phyloP scores from a whole-genome alignment of 2,329 filamentous ascomycete species.

The Coleophoma eucalyptorum region DNA sequence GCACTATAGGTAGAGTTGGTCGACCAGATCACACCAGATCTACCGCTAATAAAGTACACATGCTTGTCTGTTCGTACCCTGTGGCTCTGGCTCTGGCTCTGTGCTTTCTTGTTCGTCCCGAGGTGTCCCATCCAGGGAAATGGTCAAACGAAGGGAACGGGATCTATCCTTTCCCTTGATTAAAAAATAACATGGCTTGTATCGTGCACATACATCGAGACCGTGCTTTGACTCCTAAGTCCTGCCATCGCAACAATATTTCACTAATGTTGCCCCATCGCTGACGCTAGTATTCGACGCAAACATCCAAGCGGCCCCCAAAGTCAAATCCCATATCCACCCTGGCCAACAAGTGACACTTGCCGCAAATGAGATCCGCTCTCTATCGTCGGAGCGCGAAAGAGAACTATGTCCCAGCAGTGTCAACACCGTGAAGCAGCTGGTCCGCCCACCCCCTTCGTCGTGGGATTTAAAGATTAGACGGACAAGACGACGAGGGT shows the following conservation, averaged over 20 bases:
- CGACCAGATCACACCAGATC: too few relatives aligned
- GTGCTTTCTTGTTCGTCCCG: background rate
- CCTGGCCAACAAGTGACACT: background rate
- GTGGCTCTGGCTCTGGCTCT: background rate
- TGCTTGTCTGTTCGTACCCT: background rate
- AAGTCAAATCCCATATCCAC: background rate
- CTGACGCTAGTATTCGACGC: conserved; percentile 12
- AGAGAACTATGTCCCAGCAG: conserved; percentile 3
- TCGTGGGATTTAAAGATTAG: conserved; percentile 13
- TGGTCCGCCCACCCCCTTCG: conserved; percentile 5
- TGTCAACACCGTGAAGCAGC: conserved; percentile 1
- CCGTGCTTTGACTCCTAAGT: background rate
- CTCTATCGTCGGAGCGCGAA: background rate
- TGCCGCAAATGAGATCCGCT: conserved; percentile 2
- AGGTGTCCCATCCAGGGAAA: background rate
- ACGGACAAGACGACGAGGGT: conserved; percentile 11
- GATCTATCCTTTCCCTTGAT: too few relatives aligned
- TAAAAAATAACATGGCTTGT: too few relatives aligned
- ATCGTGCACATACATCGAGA: background rate
- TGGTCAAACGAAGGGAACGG: background rate
- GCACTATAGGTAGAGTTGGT: too few relatives aligned
- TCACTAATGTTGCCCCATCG: background rate
- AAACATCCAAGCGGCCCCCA: conserved; percentile 5
- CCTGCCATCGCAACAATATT: conserved; percentile 1
- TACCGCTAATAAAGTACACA: too few relatives aligned